Conservation (phyloP, 139 green algal species). For the Spirogloea muscicola region DNA sequence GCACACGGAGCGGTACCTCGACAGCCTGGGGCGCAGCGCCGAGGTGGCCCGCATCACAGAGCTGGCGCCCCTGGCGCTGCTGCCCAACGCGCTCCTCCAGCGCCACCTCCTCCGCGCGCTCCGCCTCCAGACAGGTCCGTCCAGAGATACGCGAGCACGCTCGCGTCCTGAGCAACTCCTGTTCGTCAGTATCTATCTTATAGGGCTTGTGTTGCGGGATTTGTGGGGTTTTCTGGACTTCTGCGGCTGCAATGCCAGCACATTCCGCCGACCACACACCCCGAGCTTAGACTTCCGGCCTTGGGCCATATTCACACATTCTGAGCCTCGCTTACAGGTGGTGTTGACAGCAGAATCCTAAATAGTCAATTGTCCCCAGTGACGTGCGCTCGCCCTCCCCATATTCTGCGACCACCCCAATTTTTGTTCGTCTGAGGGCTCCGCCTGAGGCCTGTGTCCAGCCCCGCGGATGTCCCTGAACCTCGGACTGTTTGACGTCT, state of each 20-base stretch:
- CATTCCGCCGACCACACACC: no score
- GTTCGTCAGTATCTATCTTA: background rate
- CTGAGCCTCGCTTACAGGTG: no score
- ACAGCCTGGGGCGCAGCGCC: conserved; percentile 24
- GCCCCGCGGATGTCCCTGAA: background rate
- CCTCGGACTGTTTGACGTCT: no score
- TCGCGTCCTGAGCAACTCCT: background rate
- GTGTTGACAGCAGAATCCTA: no score
- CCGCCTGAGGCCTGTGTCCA: background rate
- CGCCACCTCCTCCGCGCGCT: background rate
- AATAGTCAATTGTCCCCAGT: no score
- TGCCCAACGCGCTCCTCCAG: conserved; percentile 10
- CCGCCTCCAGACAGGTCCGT: conserved; percentile 1
- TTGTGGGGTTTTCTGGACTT: background rate
- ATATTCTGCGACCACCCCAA: background rate
- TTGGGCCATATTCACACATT: no score
- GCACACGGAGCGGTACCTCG: conserved; percentile 27
- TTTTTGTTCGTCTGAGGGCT: background rate
- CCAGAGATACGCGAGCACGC: background rate
- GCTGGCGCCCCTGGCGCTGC: conserved; percentile 5
- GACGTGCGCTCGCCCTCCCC: no score
- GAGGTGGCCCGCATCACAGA: conserved; percentile 24
- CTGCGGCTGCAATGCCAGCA: background rate
- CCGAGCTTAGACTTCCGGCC: background rate
- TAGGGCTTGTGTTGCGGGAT: background rate